Evolutionary conservation across 306 rosid species (phyloP).

Genomic region (apple (Malus domestica)): DNA sequence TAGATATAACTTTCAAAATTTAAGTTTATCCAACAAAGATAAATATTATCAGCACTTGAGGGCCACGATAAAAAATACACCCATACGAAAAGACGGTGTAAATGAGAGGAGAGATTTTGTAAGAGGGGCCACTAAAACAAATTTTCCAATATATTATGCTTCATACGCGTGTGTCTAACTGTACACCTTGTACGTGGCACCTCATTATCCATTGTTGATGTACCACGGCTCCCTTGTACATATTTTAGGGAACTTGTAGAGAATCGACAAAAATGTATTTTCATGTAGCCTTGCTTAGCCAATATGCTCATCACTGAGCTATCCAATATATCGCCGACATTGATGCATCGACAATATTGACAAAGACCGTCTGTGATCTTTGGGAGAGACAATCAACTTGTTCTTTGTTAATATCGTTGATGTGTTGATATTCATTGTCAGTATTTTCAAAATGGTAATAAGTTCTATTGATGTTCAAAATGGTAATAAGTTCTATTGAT

Average conservation of each 20-base stretch:
- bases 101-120: neutral
- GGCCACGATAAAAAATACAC: too few species aligned
- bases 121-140: neutral
- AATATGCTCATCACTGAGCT: too few species aligned
- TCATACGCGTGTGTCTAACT: neutral
- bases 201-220: neutral
- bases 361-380: neutral
- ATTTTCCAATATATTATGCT: too few species aligned
- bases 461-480: too few species aligned
- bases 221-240: neutral
- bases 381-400: neutral
- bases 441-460: neutral
- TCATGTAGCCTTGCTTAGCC: neutral
- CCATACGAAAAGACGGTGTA: too few species aligned
- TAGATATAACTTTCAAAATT: too few species aligned
- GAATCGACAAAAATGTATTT: neutral
- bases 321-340: neutral
- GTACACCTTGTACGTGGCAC: neutral
- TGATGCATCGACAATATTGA: neutral
- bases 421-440: neutral
- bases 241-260: neutral
- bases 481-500: neutral
- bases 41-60: too few species aligned
- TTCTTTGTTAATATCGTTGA: too few species aligned
- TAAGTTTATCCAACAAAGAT: too few species aligned